Evolutionary conservation across 176 grass and related monocot species (phyloP), one percentile per base, ranked within the genome.

Genomic region (Paspalum notatum): DNA sequence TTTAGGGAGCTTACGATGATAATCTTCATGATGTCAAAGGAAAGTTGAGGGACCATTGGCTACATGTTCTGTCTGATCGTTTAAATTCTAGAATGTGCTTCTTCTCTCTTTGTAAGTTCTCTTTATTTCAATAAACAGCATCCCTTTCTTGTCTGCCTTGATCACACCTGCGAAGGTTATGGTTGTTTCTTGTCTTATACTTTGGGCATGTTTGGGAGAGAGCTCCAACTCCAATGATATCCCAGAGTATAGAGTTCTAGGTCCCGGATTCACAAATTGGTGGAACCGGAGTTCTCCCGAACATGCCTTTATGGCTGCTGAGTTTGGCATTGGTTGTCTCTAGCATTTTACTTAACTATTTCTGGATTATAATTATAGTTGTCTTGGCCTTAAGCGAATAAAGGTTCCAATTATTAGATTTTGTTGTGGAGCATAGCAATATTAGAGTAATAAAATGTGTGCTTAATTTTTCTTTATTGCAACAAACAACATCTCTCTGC

Each of bases 21-120:
- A 39, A 56, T 73, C 73, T 72, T 88, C 61, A 21, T 83, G 88
- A 74, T 44, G 75, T 89, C 61, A 83, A 91, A 71, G 83, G 50
- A 62, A 94, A 89, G 62, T 58, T 88, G 83, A 86, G 78, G 51
- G 80, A 94, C 21, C 76, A 94, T 78, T 94, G 92, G 92, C 80
- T 84, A 50, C 77, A 68, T 7, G 82, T 20, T 3, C 87, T 83
- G 26, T 81, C 86, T 3, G 40, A 45, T 81, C 48, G 84, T 17
- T 86, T 91, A 50, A 65, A 71, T 86, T 86, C 86, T 79, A 85
- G 71, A 76, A 71, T 88, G 72, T 78, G 62, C 67, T 91, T 91
- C 61, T 91, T 91, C 71, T 88, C 88, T 72, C 89, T 94, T 62
- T 94, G 92, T 94, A 86, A 89, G 88, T 86, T 44, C 11, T 71